Evolutionary conservation across 2,329 filamentous ascomycete genomes (phyloP).

Genomic region (Rhytidhysteron rufulum): DNA sequence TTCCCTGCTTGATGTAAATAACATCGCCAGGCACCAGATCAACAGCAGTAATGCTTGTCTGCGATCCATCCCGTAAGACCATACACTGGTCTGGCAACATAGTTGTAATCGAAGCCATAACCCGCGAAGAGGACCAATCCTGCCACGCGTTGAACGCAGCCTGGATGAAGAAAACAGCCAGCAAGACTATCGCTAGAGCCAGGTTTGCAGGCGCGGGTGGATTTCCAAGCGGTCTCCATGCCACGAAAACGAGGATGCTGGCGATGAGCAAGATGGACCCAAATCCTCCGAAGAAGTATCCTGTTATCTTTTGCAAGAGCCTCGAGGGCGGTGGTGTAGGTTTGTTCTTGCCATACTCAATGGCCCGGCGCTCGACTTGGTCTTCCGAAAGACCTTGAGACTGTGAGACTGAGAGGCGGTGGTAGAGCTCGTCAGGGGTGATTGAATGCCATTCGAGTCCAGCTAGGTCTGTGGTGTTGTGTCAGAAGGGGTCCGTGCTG

Average conservation of each 20-base stretch:
- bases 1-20: slow-evolving; percentile 64
- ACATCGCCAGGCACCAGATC: slow-evolving; percentile 72
- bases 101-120: slow-evolving; percentile 75
- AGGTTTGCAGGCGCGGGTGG: slow-evolving; percentile 69
- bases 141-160: slow-evolving; percentile 55
- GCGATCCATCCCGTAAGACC: slow-evolving; percentile 57
- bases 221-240: slow-evolving; percentile 70
- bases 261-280: slow-evolving; percentile 67
- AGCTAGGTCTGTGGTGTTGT: slow-evolving; percentile 31
- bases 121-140: slow-evolving; percentile 71
- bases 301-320: slow-evolving; percentile 54
- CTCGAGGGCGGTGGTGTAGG: slow-evolving; percentile 63
- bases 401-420: slow-evolving; percentile 55
- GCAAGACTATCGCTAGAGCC: slow-evolving; percentile 68
- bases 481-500: not conserved
- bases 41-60: slow-evolving; percentile 48
- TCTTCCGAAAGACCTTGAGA: slow-evolving; percentile 58
- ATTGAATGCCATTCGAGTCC: slow-evolving; percentile 67
- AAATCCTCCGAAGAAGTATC: slow-evolving; percentile 76
- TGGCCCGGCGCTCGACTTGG: slow-evolving; percentile 52
- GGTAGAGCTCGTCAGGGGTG: slow-evolving; percentile 54
- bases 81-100: slow-evolving; percentile 75
- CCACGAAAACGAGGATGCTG: slow-evolving; percentile 68
- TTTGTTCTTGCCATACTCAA: slow-evolving; percentile 63
- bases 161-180: slow-evolving; percentile 63